Percentiles rank a stretch among this genome's conserved stretches.
Evolutionary conservation across 257 asterid genomes (phyloP).

Genomic region (Eustoma russellianum): DNA sequence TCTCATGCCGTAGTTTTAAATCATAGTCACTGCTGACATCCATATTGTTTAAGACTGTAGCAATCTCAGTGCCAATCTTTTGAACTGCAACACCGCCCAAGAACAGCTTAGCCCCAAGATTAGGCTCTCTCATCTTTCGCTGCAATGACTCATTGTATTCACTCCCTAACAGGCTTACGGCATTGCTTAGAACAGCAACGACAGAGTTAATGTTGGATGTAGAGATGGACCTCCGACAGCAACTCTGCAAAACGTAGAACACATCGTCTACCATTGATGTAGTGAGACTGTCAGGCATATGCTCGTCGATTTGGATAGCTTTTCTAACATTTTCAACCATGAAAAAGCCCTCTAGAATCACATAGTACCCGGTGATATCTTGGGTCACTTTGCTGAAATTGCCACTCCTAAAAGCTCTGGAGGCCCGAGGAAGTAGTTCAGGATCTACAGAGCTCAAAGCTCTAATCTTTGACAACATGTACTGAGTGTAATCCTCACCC

Average conservation of each 20-base stretch:
- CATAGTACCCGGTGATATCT: conserved; percentile 83
- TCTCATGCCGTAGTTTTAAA: conserved; percentile 73
- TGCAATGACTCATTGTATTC: conserved; percentile 88
- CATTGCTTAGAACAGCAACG: conserved; percentile 74
- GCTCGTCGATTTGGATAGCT: conserved; percentile 86
- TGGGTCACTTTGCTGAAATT: conserved; percentile 75
- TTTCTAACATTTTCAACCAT: conserved; percentile 98
- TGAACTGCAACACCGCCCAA: conserved; percentile 86
- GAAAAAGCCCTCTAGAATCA: conserved; percentile 85
- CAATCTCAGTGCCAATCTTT: conserved; percentile 82
- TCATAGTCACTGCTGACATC: conserved; percentile 92
- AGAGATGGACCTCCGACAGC: conserved; percentile 84
- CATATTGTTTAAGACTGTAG: conserved; percentile 84
- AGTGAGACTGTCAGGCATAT: conserved; percentile 79
- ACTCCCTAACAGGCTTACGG: conserved; percentile 77
- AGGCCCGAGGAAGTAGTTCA: conserved; percentile 73
- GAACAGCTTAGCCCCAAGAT: conserved; percentile 81
- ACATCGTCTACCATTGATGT: conserved; percentile 98
- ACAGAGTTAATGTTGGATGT: conserved; percentile 87
- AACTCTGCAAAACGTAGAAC: conserved; percentile 90
- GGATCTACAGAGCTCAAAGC: conserved; percentile 79
- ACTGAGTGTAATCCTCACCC: conserved; percentile 91
- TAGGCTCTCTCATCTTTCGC: conserved; percentile 81
- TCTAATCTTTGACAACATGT: conserved; percentile 75
- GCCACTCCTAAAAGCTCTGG: conserved; percentile 90